Base-by-base conservation (phyloP, 2,329 filamentous ascomycete species). In the Phaeosphaeria sp. region DNA sequence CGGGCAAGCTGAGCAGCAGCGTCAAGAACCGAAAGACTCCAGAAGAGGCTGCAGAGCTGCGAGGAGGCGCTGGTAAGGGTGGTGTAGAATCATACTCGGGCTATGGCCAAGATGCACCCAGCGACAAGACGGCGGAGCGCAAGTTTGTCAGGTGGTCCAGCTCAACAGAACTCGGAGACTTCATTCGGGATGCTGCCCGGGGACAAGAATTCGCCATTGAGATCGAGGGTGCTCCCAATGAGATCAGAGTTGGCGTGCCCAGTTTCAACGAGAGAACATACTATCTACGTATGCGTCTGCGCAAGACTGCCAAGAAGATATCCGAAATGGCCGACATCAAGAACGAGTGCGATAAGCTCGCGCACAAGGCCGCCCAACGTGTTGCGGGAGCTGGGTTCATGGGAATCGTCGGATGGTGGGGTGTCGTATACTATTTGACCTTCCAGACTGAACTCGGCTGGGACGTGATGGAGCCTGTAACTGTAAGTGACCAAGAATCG, bases 181-280 rank as follows among this genome's bases (percentile, higher is more conserved):
- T 97, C 72, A 95, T 97, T 64, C 88, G 92, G 8, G 93, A 97
- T 73, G 93, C 93, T 0, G 91, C 93, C 0, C 84, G 91, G 2
- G 91, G 91, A 0, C 87, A 91, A 53, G 92, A 96, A 72, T 97
- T 97, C 72, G 87, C 90, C 2, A 88, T 97, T 44, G 87, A 90
- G 52, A 91, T 97, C 55, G 90, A 96, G 72, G 91, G 91, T 0
- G 82, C 83, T 0, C 80, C 83, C 0, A 75, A 83, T 1, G 87
- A 92, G 66, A 89, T 97, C 65, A 85, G 87, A 17, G 89, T 97
- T 6, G 88, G 87, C 0, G 93, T 97, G 9, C 93, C 93, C 0
- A 92, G 89, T 47, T 97, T 97, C 83, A 87, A 89, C 59, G 93
- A 97, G 73, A 84, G 93, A n/a, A 97, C 93, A 0, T 90, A 94